Evolutionary conservation across 192 early-diverging fungal species (phyloP).

Genomic region (Martensiomyces pterosporus): DNA sequence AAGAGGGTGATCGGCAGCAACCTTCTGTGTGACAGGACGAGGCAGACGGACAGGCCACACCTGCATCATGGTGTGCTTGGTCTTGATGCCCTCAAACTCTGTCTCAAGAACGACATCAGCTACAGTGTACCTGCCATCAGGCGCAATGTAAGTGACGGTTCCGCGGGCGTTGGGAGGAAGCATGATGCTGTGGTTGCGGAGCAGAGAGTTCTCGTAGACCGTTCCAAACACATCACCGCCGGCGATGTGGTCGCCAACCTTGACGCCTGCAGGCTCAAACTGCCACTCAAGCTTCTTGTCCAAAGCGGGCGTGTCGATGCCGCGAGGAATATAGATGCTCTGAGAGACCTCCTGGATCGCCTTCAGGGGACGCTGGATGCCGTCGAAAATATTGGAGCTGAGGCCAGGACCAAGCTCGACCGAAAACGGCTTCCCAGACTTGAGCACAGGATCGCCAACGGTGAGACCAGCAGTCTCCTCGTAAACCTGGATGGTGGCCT

Average conservation of each 20-base stretch:
- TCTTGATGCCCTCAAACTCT: conserved; percentile 94
- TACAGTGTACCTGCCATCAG: conserved; percentile 88
- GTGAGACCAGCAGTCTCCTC: conserved; percentile 99
- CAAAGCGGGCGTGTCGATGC: conserved; percentile 96
- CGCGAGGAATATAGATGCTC: conserved; percentile 98
- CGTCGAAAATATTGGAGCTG: conserved; percentile 93
- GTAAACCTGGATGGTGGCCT: conserved; percentile 99
- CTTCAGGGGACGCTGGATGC: conserved; percentile 98
- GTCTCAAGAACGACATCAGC: conserved; percentile 89
- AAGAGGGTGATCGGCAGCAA: conserved; percentile 91
- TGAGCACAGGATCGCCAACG: conserved; percentile 97
- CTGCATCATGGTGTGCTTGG: conserved; percentile 95
- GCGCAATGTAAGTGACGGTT: conserved; percentile 94
- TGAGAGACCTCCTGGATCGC: conserved; percentile 88
- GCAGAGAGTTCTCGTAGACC: conserved; percentile 92
- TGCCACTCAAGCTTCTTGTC: conserved; percentile 90
- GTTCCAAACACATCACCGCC: conserved; percentile 96
- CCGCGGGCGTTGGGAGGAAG: conserved; percentile 90
- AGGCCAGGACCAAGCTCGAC: conserved; percentile 97
- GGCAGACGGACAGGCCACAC: conserved; percentile 96
- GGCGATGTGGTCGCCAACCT: conserved; percentile 94
- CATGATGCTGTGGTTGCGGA: conserved; percentile 89
- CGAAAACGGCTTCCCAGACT: conserved; percentile 96
- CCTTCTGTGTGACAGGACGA: conserved; percentile 90
- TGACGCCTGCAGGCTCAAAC: conserved; percentile 89